Base-by-base conservation (phyloP, 2,329 filamentous ascomycete species). In the Penicillium paneum region DNA sequence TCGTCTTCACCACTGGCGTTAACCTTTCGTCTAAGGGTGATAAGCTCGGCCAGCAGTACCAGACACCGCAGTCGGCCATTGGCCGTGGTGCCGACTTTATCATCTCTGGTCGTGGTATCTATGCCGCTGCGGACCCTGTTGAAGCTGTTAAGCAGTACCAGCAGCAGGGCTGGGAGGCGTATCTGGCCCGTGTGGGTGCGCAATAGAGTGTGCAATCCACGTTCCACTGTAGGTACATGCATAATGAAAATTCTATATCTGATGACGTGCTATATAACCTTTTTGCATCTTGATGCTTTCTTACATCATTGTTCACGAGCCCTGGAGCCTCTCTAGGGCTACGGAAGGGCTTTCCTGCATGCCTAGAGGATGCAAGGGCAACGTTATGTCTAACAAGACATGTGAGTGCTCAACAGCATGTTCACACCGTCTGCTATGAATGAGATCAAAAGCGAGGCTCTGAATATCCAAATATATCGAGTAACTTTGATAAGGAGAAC, bases 1-100 rank as follows among this genome's bases (percentile, higher is more conserved):
- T 79, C 3, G 73, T 79, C 7, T 79, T 79, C 62, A 79, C 76
- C 8, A 79, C 76, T 0, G 76, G 76, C 7, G 74, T 79, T 46
- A 78, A 78, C 56, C 67, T 78, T 12, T 73, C 74, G 8, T 75
- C 73, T 8, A 77, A 76, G 63, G 76, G 76, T 2, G 76, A 79
- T 62, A 72, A 76, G 54, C 63, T 79, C 24, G 76, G 76, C 1
- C 76, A 79, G 64, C 76, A 79, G 64, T 79, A 79, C 55, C 75
- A 78, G 64, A 78, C 76, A 3, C 76, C 76, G 8, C 70, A 69
- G 54, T 75, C 73, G 35, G 76, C 76, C 0, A 68, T 78, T 60
- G 73, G 65, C 10, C 69, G 76, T 12, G 76, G 76, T 8, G 76
- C 76, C 12, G 76, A 79, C 59, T 79, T 79, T 55, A 77, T 79